Base-by-base conservation (phyloP, 2,329 filamentous ascomycete genomes). In the Fusarium buxicola region DNA sequence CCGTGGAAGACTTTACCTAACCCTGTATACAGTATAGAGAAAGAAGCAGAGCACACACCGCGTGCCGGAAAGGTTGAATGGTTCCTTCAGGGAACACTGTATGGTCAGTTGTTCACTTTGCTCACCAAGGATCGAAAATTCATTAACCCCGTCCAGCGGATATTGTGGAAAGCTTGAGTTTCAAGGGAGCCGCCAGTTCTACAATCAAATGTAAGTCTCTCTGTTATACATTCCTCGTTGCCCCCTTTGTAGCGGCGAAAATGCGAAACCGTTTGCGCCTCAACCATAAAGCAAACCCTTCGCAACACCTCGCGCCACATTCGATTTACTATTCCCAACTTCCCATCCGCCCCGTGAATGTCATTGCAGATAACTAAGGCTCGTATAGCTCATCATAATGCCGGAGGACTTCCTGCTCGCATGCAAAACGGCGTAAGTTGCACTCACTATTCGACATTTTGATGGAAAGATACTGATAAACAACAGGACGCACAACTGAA, bases 11-110 rank as follows among this genome's bases (percentile, higher is more conserved):
- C 12, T 54, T 39, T 27, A 38, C 25, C 52, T 64, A 43, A 66
- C 53, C 28, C 35, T 39, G 28, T 24, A 21, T 32, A 5, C 32
- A 74, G 76, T 68, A 94, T 96, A 43, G 91, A 92, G 63, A 85
- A 85, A 52, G 87, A 83, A 25, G 91, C 91, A 0, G 85, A 87
- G 62, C 82, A 89, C 72, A 89, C 89, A 1, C 76, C 82, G 2
- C 82, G 84, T 50, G 88, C 87, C n/a, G 92, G 91, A 30, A 88
- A 90, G 70, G 90, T 97, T 34, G 86, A 92, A 69, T 97, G 87
- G 84, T 91, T 97, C 72, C 82, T 97, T 9, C 94, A 97, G 78
- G 92, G 93, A 15, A 95, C 92, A 8, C 82, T 95, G 21, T 94
- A 92, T n/a, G 48, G 39, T 53, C 27, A 28, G 47, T 31, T 39